A percentile compares a stretch with the other conserved stretches of the same genome.
These are phyloP conservation scores for Sugiyamaella xylanicola DNA, from an alignment of 1,139 yeast genomes.

Conservation along the genomic window DNA sequence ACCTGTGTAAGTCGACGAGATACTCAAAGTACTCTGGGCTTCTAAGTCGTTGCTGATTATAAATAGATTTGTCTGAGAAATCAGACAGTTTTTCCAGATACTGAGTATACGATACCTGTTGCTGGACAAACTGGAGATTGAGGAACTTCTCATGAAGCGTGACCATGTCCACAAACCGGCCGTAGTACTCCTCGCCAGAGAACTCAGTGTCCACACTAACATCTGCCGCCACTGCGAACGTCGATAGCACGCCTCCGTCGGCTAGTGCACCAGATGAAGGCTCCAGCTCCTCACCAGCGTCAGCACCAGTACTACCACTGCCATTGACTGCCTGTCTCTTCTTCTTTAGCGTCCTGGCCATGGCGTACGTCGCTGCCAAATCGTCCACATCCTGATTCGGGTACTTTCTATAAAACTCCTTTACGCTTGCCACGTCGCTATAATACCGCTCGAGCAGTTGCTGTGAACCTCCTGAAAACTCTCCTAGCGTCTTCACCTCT, in stretches of 20 bases:
- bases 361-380: constrained; percentile 43
- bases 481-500: constrained; percentile 21
- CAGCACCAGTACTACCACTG: constrained; percentile 16
- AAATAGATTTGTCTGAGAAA: constrained; percentile 41
- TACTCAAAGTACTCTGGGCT: constrained; percentile 49
- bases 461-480: constrained; percentile 7
- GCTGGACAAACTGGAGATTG: constrained; percentile 43
- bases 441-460: constrained; percentile 50
- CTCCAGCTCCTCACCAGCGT: not conserved
- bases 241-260: constrained; percentile 28
- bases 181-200: constrained; percentile 62
- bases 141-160: constrained; percentile 55
- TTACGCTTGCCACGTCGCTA: constrained; percentile 43
- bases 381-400: constrained; percentile 45
- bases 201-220: constrained; percentile 55
- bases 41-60: constrained; percentile 31
- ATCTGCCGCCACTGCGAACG: constrained; percentile 53
- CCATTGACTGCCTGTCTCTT: constrained; percentile 18
- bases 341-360: constrained; percentile 28
- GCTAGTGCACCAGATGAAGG: not conserved
- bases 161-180: constrained; percentile 63
- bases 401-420: constrained; percentile 39
- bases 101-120: constrained; percentile 50
- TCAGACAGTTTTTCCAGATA: constrained; percentile 53
- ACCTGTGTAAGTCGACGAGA: constrained; percentile 48